Evolutionary conservation across 305 asterid genomes (phyloP), one percentile per base, ranked within the genome.

Genomic region (Fraxinus ornus): DNA sequence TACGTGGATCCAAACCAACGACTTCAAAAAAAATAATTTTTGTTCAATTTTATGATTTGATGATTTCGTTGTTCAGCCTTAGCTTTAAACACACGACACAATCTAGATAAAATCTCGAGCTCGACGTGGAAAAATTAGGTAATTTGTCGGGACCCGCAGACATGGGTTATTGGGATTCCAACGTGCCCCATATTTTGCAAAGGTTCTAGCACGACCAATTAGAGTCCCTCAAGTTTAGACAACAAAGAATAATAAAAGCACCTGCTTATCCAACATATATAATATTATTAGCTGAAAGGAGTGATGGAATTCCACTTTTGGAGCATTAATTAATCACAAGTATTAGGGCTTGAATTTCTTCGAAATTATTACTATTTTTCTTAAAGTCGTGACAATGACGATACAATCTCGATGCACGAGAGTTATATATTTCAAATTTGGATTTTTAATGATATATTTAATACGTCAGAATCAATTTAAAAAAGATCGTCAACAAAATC

Each of bases 181-280:
- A 84, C 87, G 91, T 88, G 91, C 85, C 80, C 89, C 91, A 83
- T 78, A 36, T 62, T 64, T 22, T 75, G 80, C 47, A 41, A 80
- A 82, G 82, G 84, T 57, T 75, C n/a, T 26, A 78, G 10, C n/a
- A n/a, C 15, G 57, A 81, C 84, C 84, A 68, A 72, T 78, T 79
- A 64, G 76, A 75, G n/a, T 79, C 55, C 36, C 24, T 78, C 79
- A 9, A 39, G 4, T 44, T 78, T 70, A 84, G 74, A 36, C 75
- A 80, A 78, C 83, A 24, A 75, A 49, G 24, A 35, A 1, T 47
- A 75, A 64, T 74, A 62, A 28, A 49, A 49, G 26, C 52, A 6
- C 33, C 7, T 33, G 41, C 78, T 78, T 84, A 83, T 84, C 83
- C 71, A 13, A 60, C 62, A 5, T 33, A 33, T 74, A 47, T 12